Evolutionary conservation across 2,329 filamentous ascomycete genomes (phyloP), one percentile per base, ranked within the genome.

Genomic region (Nemania diffusa): DNA sequence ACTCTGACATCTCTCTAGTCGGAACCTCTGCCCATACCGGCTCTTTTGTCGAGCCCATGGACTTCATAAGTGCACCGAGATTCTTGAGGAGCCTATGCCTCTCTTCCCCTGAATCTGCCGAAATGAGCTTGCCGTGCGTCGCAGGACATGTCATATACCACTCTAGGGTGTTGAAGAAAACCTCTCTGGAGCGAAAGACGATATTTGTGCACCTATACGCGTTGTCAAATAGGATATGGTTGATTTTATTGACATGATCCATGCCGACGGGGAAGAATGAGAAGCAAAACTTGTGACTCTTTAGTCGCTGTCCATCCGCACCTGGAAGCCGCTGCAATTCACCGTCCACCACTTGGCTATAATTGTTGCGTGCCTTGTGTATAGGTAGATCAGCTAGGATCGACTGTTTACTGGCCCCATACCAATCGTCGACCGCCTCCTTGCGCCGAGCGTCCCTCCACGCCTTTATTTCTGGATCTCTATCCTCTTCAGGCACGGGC

Each of bases 241-340:
- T 79, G 63, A 79, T 78, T 3, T 48, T 76, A 57, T 79, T 60
- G 40, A 76, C 73, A 46, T 79, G 74, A 2, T 73, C 57, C 5
- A 53, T 67, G 0, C 48, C 46, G 40, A 78, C 60, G 7, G 72
- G 69, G 55, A 78, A 78, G 64, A 76, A 76, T 9, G 42, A 22
- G 57, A 79, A 79, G 67, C 62, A 74, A 65, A 78, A 79, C 13
- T 64, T 71, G 69, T 78, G 53, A 5, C 57, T 52, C 24, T 68
- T 70, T 17, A 58, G 52, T 8, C 15, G 51, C 5, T n/a, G 48
- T 5, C 72, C 58, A 22, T 73, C 56, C 50, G 72, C 62, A 5
- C 68, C 69, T 9, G 55, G 57, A 1, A 62, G 57, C 0, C 48
- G 50, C n/a, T 56, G 48, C 6, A 74, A 0, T 1, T 40, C 66